Evolutionary conservation across 257 asterid genomes (phyloP).

Genomic region (Solanum lignicaule): DNA sequence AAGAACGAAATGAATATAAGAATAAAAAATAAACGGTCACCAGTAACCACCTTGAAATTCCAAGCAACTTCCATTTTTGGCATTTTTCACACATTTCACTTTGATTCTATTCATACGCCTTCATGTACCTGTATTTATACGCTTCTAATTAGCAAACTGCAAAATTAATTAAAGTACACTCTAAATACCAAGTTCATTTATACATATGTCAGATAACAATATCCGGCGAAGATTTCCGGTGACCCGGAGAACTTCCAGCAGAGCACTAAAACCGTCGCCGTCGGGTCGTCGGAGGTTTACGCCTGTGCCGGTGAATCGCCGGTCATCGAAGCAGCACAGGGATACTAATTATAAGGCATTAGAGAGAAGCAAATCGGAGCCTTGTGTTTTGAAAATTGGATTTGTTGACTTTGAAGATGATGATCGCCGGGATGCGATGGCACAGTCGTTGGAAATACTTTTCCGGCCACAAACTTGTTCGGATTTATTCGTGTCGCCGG

Average conservation of each 20-base stretch:
- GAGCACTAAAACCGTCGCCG: slow-evolving; percentile 3
- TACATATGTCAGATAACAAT: slow-evolving; percentile 28
- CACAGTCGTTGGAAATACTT: slow-evolving; percentile 20
- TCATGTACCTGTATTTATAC: not conserved
- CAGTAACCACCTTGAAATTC: not conserved
- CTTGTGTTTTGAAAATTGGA: slow-evolving; percentile 11
- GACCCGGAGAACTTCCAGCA: slow-evolving; percentile 24
- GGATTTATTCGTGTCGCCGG: slow-evolving; percentile 29
- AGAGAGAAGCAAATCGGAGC: slow-evolving; percentile 41
- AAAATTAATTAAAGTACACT: not conserved
- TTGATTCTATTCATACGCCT: not conserved
- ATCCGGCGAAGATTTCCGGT: slow-evolving; percentile 25
- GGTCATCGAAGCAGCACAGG: slow-evolving; percentile 1
- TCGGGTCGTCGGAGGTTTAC: slow-evolving; percentile 4
- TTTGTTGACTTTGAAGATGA: not conserved
- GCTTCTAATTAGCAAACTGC: not conserved
- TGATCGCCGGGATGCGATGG: slow-evolving; percentile 3
- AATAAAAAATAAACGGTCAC: not conserved
- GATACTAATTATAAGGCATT: slow-evolving; percentile 2
- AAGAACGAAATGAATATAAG: not conserved
- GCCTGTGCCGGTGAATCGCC: not conserved
- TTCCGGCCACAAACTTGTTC: slow-evolving; percentile 37
- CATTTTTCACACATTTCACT: not conserved
- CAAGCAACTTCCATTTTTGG: not conserved
- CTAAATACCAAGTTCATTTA: not conserved